Evolutionary conservation across 208 protist genomes (phyloP), one percentile per base, ranked within the genome.

Genomic region (Eutreptiella sp.): DNA sequence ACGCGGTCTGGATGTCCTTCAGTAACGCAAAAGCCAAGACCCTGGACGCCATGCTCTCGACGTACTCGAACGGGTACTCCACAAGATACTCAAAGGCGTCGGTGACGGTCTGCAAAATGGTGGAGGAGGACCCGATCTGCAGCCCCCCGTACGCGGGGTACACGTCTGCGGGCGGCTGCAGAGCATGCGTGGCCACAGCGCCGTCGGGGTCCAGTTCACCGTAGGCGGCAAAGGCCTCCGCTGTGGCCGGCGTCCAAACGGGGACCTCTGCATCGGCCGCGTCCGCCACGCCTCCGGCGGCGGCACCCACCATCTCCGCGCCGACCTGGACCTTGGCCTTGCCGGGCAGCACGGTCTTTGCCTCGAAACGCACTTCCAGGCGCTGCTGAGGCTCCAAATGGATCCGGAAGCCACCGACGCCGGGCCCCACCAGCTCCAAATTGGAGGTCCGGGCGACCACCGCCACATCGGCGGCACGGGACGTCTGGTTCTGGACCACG

Each of bases 141-240:
- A 68, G 43, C 14, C 63, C 63, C 5, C 63, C 63, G 50, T 63
- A 68, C 24, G 45, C 39, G 9, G 24, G 9, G 27, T 45, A 45
- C 1, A 61, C 36, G 32, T 67, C 19, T 4, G 27, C 42, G n/a
- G 61, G 61, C 11, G 36, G 31, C 31, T 61, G 27, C 26, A 67
- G 33, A 32, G 35, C 19, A 31, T 54, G 53, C 7, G 26, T 21
- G n/a, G 38, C 31, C 0, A 28, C n/a, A 16, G 31, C 28, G 43
- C 26, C 43, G 9, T 0, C 19, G 11, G 3, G 14, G 29, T 43
- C 31, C 19, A 50, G 32, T 27, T 31, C 38, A 29, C 62, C 62
- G 26, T 38, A 63, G 2, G 63, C 62, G 23, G 63, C 63, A 63
- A 68, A 68, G 24, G 53, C 53, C 38, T 68, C 63, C 1, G 35